Conservation (phyloP, 164 flowering plant genomes). For the Cinnamomum chago region DNA sequence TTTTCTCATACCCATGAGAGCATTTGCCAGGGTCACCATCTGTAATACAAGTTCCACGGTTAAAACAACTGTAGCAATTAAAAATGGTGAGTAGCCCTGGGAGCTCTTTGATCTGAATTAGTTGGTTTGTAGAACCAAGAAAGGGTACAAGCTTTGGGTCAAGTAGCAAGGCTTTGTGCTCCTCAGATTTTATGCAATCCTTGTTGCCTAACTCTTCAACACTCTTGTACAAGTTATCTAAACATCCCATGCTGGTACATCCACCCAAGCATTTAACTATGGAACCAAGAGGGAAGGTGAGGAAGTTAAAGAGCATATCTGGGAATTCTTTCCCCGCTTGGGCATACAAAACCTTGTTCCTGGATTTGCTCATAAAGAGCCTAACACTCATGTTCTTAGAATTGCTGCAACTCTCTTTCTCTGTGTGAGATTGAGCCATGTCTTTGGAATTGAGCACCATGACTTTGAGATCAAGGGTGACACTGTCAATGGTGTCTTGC, state of each 20-base stretch:
- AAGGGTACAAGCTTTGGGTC: slow-evolving; percentile 12
- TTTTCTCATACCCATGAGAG: not conserved
- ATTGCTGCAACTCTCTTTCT: not conserved
- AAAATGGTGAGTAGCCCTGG: not conserved
- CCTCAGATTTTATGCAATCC: slow-evolving; percentile 1
- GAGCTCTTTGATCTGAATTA: not conserved
- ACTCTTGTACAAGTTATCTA: slow-evolving; percentile 18
- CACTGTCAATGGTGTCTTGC: not conserved
- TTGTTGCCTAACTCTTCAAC: not conserved
- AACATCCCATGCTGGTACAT: slow-evolving; percentile 5
- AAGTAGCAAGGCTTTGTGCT: slow-evolving; percentile 6
- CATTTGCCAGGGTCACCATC: not conserved
- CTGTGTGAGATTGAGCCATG: not conserved
- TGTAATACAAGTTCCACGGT: too few relatives aligned
- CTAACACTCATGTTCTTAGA: not conserved
- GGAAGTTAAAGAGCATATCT: slow-evolving; percentile 21
- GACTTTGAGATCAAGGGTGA: not conserved
- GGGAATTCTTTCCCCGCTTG: slow-evolving; percentile 15
- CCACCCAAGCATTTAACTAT: slow-evolving; percentile 4
- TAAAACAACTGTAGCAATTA: not conserved
- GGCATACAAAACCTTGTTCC: slow-evolving; percentile 1
- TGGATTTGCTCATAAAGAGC: not conserved
- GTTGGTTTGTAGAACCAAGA: slow-evolving; percentile 4
- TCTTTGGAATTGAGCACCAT: not conserved
- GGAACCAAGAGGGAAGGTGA: slow-evolving; percentile 17